phyloP scores from a whole-genome alignment of 2,329 filamentous ascomycete genomes.

The Venturia nashicola region DNA sequence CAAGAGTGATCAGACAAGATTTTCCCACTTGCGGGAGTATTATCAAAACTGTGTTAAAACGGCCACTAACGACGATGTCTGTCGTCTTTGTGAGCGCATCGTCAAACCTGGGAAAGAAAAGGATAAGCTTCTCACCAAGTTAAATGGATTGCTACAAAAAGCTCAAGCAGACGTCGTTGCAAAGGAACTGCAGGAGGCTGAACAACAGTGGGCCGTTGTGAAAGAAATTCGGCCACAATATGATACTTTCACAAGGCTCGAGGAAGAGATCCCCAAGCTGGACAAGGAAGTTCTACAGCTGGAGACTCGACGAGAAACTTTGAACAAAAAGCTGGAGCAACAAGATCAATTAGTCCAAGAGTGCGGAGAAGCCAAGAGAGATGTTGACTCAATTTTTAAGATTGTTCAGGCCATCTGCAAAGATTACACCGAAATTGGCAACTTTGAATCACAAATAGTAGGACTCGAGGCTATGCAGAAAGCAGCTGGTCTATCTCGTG shows the following conservation, averaged over 20 bases:
- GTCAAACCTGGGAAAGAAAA: constrained; percentile 50
- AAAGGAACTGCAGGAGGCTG: constrained; percentile 35
- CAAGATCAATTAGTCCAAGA: constrained; percentile 57
- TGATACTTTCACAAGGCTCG: constrained; percentile 61
- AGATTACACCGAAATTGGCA: constrained; percentile 57
- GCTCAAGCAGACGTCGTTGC: constrained; percentile 45
- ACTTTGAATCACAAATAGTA: constrained; percentile 60
- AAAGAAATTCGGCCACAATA: constrained; percentile 41
- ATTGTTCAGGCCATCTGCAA: constrained; percentile 66
- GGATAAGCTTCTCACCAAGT: constrained; percentile 52
- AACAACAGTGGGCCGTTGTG: constrained; percentile 31
- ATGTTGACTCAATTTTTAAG: constrained; percentile 64
- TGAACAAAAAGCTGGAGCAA: constrained; percentile 37
- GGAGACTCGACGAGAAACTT: constrained; percentile 22
- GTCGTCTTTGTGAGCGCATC: constrained; percentile 60
- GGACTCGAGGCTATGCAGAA: constrained; percentile 67
- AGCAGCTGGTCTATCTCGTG: constrained; percentile 50
- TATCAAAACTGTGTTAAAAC: constrained; percentile 55
- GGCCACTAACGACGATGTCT: constrained; percentile 57
- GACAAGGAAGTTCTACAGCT: constrained; percentile 50
- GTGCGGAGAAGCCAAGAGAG: constrained; percentile 51
- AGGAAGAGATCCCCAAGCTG: constrained; percentile 57
- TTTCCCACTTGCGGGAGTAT: constrained; percentile 57
- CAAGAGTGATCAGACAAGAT: constrained; percentile 55
- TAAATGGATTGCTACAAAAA: constrained; percentile 44